phyloP scores from a whole-genome alignment of 257 asterid species.

The Euphrasia confusa region DNA sequence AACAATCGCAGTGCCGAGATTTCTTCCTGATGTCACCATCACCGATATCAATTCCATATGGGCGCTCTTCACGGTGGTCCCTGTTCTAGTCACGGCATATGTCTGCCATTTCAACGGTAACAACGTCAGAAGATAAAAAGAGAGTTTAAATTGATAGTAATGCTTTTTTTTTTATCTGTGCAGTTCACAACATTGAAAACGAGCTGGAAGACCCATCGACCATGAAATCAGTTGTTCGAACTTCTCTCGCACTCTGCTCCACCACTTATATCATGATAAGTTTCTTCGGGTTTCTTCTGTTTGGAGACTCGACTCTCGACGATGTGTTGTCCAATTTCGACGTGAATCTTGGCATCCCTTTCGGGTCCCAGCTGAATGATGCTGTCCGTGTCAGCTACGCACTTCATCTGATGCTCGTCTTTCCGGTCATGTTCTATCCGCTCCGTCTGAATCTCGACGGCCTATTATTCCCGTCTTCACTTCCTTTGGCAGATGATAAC shows the following conservation, averaged over 20 bases:
- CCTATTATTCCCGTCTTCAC: constrained; percentile 33
- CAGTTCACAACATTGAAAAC: constrained; percentile 55
- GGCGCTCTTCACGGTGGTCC: constrained; percentile 61
- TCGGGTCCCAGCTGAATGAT: constrained; percentile 38
- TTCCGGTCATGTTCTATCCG: constrained; percentile 40
- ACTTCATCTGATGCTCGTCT: constrained; percentile 48
- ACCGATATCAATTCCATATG: constrained; percentile 41
- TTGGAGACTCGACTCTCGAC: constrained; percentile 51
- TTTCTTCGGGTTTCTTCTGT: constrained; percentile 54
- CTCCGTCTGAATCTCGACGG: constrained; percentile 50
- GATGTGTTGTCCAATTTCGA: constrained; percentile 44
- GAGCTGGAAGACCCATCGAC: constrained; percentile 44
- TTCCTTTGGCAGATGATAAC: constrained; percentile 28
- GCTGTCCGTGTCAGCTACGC: constrained; percentile 46
- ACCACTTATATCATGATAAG: constrained; percentile 47
- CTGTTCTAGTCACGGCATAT: constrained; percentile 52
- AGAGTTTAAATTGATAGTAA: background rate
- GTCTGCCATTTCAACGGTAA: constrained; percentile 68
- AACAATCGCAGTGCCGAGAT: constrained; percentile 33
- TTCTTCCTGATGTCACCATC: constrained; percentile 35
- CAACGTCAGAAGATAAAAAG: background rate
- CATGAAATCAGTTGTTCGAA: constrained; percentile 38
- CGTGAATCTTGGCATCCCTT: constrained; percentile 43
- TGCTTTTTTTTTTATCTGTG: constrained; percentile 6
- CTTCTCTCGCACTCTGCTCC: constrained; percentile 53